These are phyloP conservation scores for Cadophora gregata DNA, from an alignment of 2,329 filamentous ascomycete genomes.

Conservation along the genomic window DNA sequence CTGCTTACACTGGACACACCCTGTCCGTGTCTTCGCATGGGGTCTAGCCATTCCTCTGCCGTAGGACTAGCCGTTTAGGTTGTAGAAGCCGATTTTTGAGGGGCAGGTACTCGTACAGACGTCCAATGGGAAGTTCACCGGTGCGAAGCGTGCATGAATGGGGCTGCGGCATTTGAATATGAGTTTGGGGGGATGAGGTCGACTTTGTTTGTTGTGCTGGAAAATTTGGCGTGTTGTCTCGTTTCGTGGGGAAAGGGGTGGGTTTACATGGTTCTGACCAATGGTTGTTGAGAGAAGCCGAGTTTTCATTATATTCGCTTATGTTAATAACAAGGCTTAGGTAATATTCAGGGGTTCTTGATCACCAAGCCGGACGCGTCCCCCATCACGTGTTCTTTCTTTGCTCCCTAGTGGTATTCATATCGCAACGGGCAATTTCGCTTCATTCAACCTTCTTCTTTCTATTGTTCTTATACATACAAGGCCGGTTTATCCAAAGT, in stretches of 20 bases:
- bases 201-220: background rate
- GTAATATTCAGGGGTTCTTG: slow-evolving; percentile 2
- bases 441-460: background rate
- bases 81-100: background rate
- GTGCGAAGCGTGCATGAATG: background rate
- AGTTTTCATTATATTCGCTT: background rate
- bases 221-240: background rate
- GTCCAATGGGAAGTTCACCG: background rate
- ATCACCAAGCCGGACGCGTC: too few species aligned
- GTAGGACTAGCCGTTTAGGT: background rate
- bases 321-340: background rate
- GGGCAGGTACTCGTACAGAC: too few species aligned
- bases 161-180: background rate
- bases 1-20: slow-evolving; percentile 1
- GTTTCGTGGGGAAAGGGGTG: background rate
- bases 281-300: background rate
- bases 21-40: background rate
- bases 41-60: background rate
- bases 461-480: background rate
- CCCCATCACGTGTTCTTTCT: background rate
- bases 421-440: background rate
- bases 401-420: background rate
- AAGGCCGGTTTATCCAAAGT: background rate
- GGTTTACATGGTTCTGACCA: background rate
- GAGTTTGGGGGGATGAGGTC: background rate